Evolutionary conservation across 2,329 filamentous ascomycete species (phyloP), one percentile per base, ranked within the genome.

Genomic region (Herpotrichia juniperi): DNA sequence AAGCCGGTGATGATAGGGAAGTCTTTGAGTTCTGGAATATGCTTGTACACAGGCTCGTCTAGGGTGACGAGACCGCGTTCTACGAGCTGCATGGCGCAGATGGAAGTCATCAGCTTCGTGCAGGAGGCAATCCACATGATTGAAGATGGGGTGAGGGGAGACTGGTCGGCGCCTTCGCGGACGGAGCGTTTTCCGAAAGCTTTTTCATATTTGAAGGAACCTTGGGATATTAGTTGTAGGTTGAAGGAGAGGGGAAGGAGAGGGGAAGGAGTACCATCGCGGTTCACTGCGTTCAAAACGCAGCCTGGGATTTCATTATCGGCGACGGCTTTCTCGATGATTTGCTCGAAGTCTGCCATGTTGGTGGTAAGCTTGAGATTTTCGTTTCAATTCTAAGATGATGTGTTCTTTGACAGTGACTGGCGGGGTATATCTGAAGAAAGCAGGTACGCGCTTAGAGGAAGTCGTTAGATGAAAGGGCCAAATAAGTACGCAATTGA

Each of bases 101-200:
- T 64, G 1, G 63, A 62, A 1, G 71, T 72, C 58, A 75, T 64
- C 16, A 75, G 63, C 52, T 76, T 75, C n/a, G 69, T 74, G 60
- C 70, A 74, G 3, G 69, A 73, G 7, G 72, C 71, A 12, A 74
- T 63, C 71, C 71, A 75, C 67, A 74, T 71, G 7, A 68, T 55
- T 7, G 57, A 66, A n/a, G 67, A 40, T 24, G 58, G 51, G 0
- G 76, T 14, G 26, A 66, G 26, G 46, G 62, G 52, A 42, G 59
- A 50, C 46, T 63, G 58, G 32, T 64, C 55, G 42, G 31, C 42
- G 21, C 43, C 58, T 24, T 56, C 42, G 35, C 52, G 58, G 42
- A 64, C 42, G 1, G 69, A 68, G 1, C 64, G 65, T 9, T 48
- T 53, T 1, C 76, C 76, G 24, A 78, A 74, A 1, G 64, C 50